phyloP scores from a whole-genome alignment of 345 rosid genomes.

The Eucalyptus sp. region DNA sequence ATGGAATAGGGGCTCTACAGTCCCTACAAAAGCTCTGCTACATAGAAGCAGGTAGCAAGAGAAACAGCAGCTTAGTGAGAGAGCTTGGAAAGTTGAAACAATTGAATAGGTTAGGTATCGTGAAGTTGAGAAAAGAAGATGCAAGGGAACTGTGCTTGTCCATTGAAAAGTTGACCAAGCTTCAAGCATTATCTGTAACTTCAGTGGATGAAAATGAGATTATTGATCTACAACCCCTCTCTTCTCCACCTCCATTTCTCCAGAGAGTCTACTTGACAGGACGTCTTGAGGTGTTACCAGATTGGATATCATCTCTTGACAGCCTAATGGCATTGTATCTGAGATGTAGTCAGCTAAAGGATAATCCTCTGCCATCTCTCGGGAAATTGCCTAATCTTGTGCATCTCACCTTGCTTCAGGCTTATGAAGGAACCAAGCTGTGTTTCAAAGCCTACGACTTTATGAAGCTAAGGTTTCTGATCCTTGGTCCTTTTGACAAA shows the following conservation, averaged over 20 bases:
- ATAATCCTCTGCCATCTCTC: conserved; percentile 12
- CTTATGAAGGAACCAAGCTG: conserved; percentile 3
- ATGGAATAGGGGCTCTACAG: conserved; percentile 9
- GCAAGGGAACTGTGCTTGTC: conserved; percentile 16
- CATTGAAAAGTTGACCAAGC: conserved; percentile 6
- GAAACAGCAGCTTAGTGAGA: not conserved
- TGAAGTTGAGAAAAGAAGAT: conserved; percentile 18
- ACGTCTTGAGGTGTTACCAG: conserved; percentile 2
- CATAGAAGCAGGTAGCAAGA: conserved; percentile 7
- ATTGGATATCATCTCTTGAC: conserved; percentile 10
- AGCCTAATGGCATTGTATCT: conserved; percentile 6
- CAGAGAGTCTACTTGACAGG: conserved; percentile 13
- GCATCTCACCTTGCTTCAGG: conserved; percentile 10
- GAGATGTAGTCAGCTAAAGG: conserved; percentile 6
- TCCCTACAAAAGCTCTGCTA: conserved; percentile 21
- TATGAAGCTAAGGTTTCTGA: conserved; percentile 6
- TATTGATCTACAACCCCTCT: conserved; percentile 12
- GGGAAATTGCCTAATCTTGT: conserved; percentile 15
- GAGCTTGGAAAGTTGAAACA: conserved; percentile 24
- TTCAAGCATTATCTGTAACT: conserved; percentile 14
- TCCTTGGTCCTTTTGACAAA: conserved; percentile 9
- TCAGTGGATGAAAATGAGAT: conserved; percentile 8
- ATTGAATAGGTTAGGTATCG: conserved; percentile 20
- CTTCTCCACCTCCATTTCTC: conserved; percentile 14
- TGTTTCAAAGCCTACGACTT: conserved; percentile 6